These are phyloP conservation scores for Reticulascus tulasneorum DNA, from an alignment of 2,329 filamentous ascomycete genomes.

Conservation along the genomic window DNA sequence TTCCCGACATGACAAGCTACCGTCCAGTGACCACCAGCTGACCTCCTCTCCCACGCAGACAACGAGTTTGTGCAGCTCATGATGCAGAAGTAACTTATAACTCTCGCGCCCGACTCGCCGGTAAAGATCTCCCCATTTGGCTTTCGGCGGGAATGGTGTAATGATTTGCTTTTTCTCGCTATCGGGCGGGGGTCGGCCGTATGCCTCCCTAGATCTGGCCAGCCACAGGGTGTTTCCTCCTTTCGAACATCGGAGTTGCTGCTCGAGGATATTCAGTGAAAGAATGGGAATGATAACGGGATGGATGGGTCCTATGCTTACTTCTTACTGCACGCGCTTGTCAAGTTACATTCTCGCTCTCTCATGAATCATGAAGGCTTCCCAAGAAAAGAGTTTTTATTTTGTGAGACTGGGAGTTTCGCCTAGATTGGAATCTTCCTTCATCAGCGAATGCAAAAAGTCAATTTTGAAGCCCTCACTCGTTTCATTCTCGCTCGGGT, in stretches of 20 bases:
- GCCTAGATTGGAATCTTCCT: constrained; percentile 10
- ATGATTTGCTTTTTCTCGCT: not conserved
- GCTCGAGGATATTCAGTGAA: constrained; percentile 4
- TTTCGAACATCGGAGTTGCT: constrained; percentile 3
- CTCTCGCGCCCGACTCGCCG: not conserved
- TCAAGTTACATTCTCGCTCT: constrained; percentile 6
- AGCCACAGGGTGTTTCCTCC: constrained; percentile 2
- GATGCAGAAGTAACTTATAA: constrained; percentile 77
- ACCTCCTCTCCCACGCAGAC: no score
- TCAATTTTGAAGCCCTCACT: no score
- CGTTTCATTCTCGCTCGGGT: no score
- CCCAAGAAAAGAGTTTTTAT: constrained; percentile 6
- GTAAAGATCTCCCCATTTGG: not conserved
- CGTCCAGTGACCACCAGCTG: not conserved
- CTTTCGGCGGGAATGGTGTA: not conserved
- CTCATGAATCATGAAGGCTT: constrained; percentile 11
- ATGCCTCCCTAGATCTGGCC: constrained; percentile 3
- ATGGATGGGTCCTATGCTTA: constrained; percentile 4
- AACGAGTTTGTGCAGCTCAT: constrained; percentile 93
- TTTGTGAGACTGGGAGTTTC: constrained; percentile 7
- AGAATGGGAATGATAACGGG: constrained; percentile 2
- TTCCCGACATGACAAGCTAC: not conserved
- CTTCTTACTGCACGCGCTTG: constrained; percentile 7
- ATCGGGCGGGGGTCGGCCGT: not conserved
- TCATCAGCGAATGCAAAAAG: constrained; percentile 8